Conservation (phyloP, 139 green algal species). For the Chlorella sp. region DNA sequence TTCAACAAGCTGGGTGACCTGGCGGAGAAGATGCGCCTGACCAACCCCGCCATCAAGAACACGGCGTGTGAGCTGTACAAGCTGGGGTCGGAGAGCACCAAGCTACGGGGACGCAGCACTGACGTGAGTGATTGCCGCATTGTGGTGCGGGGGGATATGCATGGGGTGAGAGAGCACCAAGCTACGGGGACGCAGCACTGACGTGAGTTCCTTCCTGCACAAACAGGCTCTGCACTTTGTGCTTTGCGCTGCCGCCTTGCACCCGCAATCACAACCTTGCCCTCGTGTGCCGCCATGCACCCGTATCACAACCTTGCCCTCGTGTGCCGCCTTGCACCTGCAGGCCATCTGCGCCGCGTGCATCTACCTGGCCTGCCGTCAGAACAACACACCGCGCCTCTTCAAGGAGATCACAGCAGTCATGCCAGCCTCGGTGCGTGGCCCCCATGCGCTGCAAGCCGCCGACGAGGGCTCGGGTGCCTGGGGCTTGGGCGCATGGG, state of each 20-base stretch:
- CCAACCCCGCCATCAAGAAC: conserved; percentile 49
- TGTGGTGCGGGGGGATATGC: too few species aligned
- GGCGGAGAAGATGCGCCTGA: conserved; percentile 51
- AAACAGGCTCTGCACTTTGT: too few species aligned
- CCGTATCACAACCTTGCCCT: too few species aligned
- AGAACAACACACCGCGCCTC: conserved; percentile 59
- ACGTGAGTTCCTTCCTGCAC: too few species aligned
- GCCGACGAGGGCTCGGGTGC: too few species aligned
- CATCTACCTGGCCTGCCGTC: conserved; percentile 80
- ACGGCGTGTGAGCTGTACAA: conserved; percentile 62
- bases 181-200: not conserved
- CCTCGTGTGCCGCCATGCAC: too few species aligned
- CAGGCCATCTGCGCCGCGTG: conserved; percentile 77
- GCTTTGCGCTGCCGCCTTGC: too few species aligned
- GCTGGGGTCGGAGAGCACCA: conserved; percentile 18
- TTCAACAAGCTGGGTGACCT: conserved; percentile 46
- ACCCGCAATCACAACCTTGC: too few species aligned
- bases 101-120: not conserved
- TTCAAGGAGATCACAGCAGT: conserved; percentile 85
- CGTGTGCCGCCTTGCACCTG: too few species aligned
- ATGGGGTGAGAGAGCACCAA: conserved; percentile 17
- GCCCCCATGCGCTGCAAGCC: too few species aligned
- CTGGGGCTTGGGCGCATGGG: too few species aligned
- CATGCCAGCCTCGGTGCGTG: too few species aligned
- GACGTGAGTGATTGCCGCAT: not conserved